Percentiles rank a stretch among this genome's conserved stretches.
These are phyloP conservation scores for Globisporangium acanthophoron DNA, from an alignment of 352 stramenopile species.

Conservation along the genomic window DNA sequence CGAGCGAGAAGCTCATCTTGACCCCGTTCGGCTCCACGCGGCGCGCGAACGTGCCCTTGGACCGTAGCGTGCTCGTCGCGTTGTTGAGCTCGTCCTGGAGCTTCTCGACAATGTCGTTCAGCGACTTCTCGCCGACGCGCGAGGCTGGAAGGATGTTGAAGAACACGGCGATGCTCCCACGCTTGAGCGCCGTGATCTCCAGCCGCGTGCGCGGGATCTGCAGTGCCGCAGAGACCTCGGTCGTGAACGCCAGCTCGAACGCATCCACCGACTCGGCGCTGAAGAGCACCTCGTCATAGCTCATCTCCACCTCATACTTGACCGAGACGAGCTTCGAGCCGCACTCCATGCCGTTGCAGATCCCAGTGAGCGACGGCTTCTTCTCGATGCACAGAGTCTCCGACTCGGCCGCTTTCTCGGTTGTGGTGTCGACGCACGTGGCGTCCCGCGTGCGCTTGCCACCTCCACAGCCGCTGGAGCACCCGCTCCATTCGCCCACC, in stretches of 20 bases:
- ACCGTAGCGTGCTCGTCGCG: constrained; percentile 50
- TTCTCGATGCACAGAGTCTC: constrained; percentile 25
- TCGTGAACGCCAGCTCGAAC: constrained; percentile 62
- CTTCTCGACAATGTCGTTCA: constrained; percentile 64
- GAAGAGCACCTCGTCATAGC: constrained; percentile 71
- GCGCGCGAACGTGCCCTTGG: constrained; percentile 59
- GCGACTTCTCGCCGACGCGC: constrained; percentile 46
- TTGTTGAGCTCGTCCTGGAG: constrained; percentile 52
- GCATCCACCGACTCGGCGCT: constrained; percentile 39
- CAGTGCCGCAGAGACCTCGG: constrained; percentile 52
- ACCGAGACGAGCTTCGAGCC: constrained; percentile 62
- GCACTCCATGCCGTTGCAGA: constrained; percentile 77
- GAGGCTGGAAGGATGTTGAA: constrained; percentile 64
- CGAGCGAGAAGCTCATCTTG: constrained; percentile 66
- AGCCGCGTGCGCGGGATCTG: constrained; percentile 50
- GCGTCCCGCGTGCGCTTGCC: constrained; percentile 38
- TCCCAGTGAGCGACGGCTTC: constrained; percentile 50
- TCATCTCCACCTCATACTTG: constrained; percentile 68
- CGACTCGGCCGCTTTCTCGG: constrained; percentile 17
- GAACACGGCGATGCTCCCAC: constrained; percentile 56
- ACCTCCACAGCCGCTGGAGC: constrained; percentile 57
- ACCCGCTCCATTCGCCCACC: constrained; percentile 50
- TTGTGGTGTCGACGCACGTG: constrained; percentile 30
- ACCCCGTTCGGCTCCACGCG: constrained; percentile 51
- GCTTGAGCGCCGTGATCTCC: constrained; percentile 46